A percentile compares a stretch with the other conserved stretches of the same genome.
phyloP scores from a whole-genome alignment of 441 rosid species.

The Brassica balearica region DNA sequence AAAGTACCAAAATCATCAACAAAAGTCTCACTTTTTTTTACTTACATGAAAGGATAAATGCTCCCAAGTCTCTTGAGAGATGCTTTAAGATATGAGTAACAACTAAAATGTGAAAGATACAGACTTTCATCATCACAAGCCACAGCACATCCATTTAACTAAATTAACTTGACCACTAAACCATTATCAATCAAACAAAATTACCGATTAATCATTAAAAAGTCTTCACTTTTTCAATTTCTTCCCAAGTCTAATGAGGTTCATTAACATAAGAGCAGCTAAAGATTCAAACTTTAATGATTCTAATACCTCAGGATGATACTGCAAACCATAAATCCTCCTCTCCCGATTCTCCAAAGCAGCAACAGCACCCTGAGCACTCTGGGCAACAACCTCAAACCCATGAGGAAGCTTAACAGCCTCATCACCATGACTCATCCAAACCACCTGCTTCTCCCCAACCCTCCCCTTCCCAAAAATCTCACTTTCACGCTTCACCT shows the following conservation, averaged over 20 bases:
- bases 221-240: too few species aligned
- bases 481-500: slow-evolving; percentile 56
- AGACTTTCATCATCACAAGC: slow-evolving; percentile 18
- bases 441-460: slow-evolving; percentile 78
- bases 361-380: slow-evolving; percentile 84
- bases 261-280: neutral
- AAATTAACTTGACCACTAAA: too few species aligned
- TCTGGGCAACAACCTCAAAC: slow-evolving; percentile 77
- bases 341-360: slow-evolving; percentile 64
- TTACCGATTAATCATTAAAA: too few species aligned
- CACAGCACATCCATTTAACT: too few species aligned
- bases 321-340: slow-evolving; percentile 88
- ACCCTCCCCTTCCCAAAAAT: slow-evolving; percentile 62
- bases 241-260: too few species aligned
- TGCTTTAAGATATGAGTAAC: too few species aligned
- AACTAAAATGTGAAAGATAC: slow-evolving; percentile 14
- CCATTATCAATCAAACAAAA: too few species aligned
- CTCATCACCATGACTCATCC: slow-evolving; percentile 99
- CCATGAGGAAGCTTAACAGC: slow-evolving; percentile 69
- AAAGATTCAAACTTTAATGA: neutral
- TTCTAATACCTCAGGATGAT: slow-evolving; percentile 83
- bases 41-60: too few species aligned
- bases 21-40: neutral
- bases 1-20: neutral
- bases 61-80: neutral